Base-by-base conservation (phyloP, 1,284 basidiomycete species). In the Stygiomarasmius scandens region DNA sequence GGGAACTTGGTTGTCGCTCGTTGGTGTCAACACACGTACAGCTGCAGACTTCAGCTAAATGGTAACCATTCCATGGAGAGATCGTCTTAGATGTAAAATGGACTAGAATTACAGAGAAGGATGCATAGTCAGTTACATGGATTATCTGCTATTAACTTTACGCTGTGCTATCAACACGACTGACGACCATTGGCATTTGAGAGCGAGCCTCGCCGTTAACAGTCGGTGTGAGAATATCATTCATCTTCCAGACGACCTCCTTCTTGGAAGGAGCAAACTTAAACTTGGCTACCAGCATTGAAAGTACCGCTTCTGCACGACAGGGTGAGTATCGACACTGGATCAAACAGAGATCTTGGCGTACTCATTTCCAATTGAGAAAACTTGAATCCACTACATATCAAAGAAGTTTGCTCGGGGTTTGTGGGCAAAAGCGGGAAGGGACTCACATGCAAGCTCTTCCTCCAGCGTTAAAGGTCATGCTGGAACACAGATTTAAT, bases 341-440 rank as follows among this genome's bases (percentile, higher is more conserved):
- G 11, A 29, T 12, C 11, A 14, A 19, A 8, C 19, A 20, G n/a
- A 25, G n/a, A 14, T 16, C 19, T 14, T 16, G n/a, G 64, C 68
- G 20, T 41, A 71, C 71, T 73, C 69, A 71, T 71, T 55, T 72
- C 71, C 6, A 71, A 58, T 51, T 69, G 69, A 0, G 71, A 68
- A 55, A 71, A 71, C 50, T 70, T 72, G 60, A 72, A 69, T 14
- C 69, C 69, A 24, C 66, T n/a, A n/a, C n/a, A n/a, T 69, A 32
- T 19, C 20, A 19, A 47, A 45, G 12, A 6, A 6, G 25, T 51
- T 24, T 24, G 12, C 23, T 25, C 12, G 6, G 34, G 19, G 29
- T 19, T 14, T 3, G 24, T 12, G 9, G 43, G 20, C 52, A 23
- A 43, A 19, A 41, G 38, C 12, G n/a, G 3, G 11, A 3, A 29